phyloP scores from a whole-genome alignment of 192 early-diverging fungal genomes.

The Geranomyces michiganensis region DNA sequence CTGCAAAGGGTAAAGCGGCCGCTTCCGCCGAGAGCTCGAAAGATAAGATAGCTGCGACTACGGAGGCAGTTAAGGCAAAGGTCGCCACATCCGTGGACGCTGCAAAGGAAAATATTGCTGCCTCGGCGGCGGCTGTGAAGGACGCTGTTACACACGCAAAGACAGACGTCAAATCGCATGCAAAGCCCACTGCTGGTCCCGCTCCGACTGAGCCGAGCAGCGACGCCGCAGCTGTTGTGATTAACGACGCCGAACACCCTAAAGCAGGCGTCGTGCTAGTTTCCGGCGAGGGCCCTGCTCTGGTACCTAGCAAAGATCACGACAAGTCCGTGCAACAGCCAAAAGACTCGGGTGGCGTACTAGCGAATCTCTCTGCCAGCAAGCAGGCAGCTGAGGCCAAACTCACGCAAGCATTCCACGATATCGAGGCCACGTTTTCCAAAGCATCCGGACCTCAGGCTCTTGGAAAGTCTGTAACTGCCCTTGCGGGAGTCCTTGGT shows the following conservation, averaged over 20 bases:
- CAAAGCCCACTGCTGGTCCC: background rate
- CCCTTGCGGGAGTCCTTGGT: conserved; percentile 20
- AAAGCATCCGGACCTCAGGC: background rate
- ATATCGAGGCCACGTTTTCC: conserved; percentile 5
- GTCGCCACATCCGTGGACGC: background rate
- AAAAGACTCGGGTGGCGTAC: background rate
- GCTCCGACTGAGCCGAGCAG: conserved; percentile 3
- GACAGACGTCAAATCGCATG: background rate
- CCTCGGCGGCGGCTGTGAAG: background rate
- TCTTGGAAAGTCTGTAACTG: conserved; percentile 13
- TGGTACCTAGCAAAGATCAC: background rate
- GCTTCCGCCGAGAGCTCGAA: conserved; percentile 4
- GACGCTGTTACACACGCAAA: background rate
- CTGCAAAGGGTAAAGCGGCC: conserved; percentile 8
- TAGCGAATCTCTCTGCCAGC: background rate
- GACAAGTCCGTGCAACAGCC: background rate
- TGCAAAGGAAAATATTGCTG: conserved; percentile 1
- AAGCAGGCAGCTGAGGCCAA: background rate
- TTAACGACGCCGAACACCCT: conserved; percentile 11
- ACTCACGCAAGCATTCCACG: background rate
- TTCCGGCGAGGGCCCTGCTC: conserved; percentile 1
- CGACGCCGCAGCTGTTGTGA: conserved; percentile 1
- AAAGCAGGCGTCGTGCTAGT: conserved; percentile 17
- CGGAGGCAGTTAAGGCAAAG: background rate
- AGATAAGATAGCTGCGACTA: background rate